A percentile compares a stretch with the other conserved stretches of the same genome.
phyloP scores from a whole-genome alignment of 306 rosid genomes.

The Trichosanthes cucumerina region DNA sequence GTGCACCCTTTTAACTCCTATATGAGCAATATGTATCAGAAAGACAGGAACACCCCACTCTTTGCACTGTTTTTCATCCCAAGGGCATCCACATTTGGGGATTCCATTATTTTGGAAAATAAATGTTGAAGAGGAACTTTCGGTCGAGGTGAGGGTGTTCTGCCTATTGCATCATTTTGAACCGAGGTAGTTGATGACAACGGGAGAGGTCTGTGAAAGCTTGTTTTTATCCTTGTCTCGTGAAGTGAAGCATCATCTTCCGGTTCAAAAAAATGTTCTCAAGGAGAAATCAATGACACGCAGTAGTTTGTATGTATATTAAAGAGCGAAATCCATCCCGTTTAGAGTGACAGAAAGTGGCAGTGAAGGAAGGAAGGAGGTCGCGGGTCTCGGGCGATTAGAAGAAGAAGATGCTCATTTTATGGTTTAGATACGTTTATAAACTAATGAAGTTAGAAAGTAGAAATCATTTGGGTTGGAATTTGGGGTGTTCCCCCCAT shows the following conservation, averaged over 20 bases:
- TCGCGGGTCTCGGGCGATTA: constrained; percentile 5
- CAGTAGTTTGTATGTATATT: constrained; percentile 26
- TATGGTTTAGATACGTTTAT: constrained; percentile 21
- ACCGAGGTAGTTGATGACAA: constrained; percentile 22
- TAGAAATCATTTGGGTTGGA: constrained; percentile 1
- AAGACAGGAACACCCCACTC: neutral
- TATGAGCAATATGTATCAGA: neutral
- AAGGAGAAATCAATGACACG: neutral
- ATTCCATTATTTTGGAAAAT: constrained; percentile 34
- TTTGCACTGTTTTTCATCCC: neutral
- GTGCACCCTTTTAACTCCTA: neutral
- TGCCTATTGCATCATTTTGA: constrained; percentile 14
- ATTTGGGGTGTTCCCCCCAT: neutral
- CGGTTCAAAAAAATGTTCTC: neutral
- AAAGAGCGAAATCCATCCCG: neutral
- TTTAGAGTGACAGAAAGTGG: constrained; percentile 12
- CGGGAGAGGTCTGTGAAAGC: constrained; percentile 17
- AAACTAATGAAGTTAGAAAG: neutral
- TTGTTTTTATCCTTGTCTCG: neutral
- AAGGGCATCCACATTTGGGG: constrained; percentile 29
- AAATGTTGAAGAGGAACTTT: constrained; percentile 24
- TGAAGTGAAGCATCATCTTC: neutral
- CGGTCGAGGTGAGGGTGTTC: constrained; percentile 29
- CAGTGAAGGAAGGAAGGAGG: constrained; percentile 10
- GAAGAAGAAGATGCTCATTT: constrained; percentile 4